These are phyloP conservation scores for Schizopora paradoxa DNA, from an alignment of 1,284 basidiomycete species.

Conservation along the genomic window DNA sequence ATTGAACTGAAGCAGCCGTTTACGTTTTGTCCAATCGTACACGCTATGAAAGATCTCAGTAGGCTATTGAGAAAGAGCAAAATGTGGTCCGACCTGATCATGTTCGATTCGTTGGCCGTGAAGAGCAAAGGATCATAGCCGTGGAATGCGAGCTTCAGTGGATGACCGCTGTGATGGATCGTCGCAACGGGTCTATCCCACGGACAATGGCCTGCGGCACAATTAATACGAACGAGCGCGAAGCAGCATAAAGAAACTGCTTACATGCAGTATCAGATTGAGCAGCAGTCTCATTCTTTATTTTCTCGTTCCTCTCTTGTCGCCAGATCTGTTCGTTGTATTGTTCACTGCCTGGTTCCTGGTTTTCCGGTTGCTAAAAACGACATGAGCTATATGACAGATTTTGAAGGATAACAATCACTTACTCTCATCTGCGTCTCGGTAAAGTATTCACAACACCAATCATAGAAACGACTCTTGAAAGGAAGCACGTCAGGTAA, in stretches of 20 bases:
- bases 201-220: constrained; percentile 39
- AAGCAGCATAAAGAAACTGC: constrained; percentile 23
- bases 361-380: constrained; percentile 81
- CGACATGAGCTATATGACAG: constrained; percentile 9
- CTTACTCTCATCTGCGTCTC: constrained; percentile 96
- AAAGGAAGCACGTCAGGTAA: constrained; percentile 77
- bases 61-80: not conserved
- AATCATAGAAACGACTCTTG: constrained; percentile 91
- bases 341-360: constrained; percentile 90
- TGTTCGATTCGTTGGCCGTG: constrained; percentile 81
- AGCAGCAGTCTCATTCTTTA: constrained; percentile 64
- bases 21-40: constrained; percentile 89
- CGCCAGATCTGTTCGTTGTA: constrained; percentile 98
- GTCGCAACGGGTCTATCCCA: constrained; percentile 84
- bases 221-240: constrained; percentile 2
- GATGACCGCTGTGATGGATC: constrained; percentile 65
- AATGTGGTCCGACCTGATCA: constrained; percentile 59
- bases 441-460: constrained; percentile 96
- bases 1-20: constrained; percentile 76
- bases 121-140: constrained; percentile 89
- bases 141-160: constrained; percentile 83
- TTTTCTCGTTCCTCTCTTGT: constrained; percentile 83
- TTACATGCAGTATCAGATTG: constrained; percentile 70
- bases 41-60: constrained; percentile 49
- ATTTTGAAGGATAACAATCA: constrained; percentile 25